Evolutionary conservation across 2,329 filamentous ascomycete species (phyloP).

Genomic region (Didymellaceae sp.): DNA sequence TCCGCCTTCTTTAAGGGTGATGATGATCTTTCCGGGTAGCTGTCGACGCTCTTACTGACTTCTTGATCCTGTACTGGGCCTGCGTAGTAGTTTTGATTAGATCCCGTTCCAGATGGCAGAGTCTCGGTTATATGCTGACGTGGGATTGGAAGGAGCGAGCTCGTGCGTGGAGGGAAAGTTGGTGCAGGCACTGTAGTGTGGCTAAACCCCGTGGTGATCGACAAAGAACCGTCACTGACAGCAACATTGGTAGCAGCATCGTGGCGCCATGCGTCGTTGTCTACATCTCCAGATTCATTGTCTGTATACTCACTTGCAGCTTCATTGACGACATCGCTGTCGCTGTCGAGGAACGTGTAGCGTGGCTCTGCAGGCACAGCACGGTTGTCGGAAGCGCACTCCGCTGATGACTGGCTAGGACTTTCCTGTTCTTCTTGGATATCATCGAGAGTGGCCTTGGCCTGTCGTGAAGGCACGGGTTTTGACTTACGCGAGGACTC

Average conservation of each 20-base stretch:
- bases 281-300: background rate
- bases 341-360: background rate
- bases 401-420: background rate
- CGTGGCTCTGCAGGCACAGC: background rate
- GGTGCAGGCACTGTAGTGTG: background rate
- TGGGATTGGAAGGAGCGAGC: background rate
- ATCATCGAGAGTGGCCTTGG: background rate
- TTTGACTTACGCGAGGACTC: background rate
- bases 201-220: background rate
- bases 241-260: background rate
- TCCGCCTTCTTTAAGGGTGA: background rate
- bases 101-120: background rate
- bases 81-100: no score
- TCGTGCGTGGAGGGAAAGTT: background rate
- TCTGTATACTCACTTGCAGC: background rate
- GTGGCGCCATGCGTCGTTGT: background rate
- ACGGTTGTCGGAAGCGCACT: background rate
- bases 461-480: background rate
- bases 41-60: background rate
- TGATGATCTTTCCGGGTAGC: background rate
- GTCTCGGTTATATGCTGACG: background rate
- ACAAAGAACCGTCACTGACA: background rate
- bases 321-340: background rate
- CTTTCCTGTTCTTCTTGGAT: conserved; percentile 11
- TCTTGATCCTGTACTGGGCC: background rate